Evolutionary conservation across 164 flowering plant genomes (phyloP).

Genomic region (Vitis amurensis): DNA sequence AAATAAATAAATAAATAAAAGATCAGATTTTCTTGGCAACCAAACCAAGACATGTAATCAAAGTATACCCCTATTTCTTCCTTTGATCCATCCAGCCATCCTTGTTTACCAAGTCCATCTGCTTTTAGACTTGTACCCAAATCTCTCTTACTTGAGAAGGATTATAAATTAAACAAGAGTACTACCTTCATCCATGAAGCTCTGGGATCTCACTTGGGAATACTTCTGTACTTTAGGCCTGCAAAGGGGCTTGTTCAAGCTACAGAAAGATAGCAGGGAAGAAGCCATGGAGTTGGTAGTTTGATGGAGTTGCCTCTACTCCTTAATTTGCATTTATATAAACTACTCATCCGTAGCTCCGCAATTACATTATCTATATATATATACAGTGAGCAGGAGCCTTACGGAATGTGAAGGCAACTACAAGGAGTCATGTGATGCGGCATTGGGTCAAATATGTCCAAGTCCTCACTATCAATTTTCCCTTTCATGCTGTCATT

Average conservation of each 20-base stretch:
- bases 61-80: not conserved
- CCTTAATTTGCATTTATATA: not conserved
- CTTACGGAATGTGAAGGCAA: too few species aligned
- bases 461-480: too few species aligned
- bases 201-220: slow-evolving; percentile 10
- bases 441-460: too few species aligned
- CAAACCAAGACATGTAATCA: not conserved
- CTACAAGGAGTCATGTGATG: too few species aligned
- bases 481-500: too few species aligned
- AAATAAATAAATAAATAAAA: too few species aligned
- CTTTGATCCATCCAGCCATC: not conserved
- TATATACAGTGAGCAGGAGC: too few species aligned
- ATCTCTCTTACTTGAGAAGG: not conserved
- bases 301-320: not conserved
- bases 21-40: not conserved
- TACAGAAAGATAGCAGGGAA: not conserved
- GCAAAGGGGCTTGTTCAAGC: not conserved
- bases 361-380: too few species aligned
- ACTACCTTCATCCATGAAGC: slow-evolving; percentile 9
- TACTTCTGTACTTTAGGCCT: not conserved
- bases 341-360: too few species aligned
- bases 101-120: not conserved
- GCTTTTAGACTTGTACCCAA: not conserved
- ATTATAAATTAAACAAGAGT: too few species aligned
- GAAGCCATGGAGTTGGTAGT: slow-evolving; percentile 9